A percentile compares a stretch with the other conserved stretches of the same genome.
These are phyloP conservation scores for Penicillium sp. DNA, from an alignment of 2,329 filamentous ascomycete genomes.

Conservation along the genomic window DNA sequence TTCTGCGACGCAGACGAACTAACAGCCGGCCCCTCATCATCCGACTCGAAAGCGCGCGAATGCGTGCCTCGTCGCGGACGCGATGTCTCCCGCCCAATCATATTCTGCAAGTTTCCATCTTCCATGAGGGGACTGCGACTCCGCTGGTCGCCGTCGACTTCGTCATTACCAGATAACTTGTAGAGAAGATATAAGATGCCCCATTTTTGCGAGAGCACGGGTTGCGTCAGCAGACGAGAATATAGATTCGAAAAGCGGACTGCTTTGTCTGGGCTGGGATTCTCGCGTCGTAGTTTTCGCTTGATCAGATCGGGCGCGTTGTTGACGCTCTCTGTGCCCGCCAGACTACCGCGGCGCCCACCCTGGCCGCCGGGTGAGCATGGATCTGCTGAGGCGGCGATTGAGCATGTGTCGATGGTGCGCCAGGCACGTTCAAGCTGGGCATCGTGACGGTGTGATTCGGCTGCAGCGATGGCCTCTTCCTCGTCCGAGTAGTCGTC, in stretches of 20 bases:
- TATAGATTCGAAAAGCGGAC: conserved; percentile 89
- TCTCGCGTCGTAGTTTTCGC: conserved; percentile 78
- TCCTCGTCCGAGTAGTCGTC: conserved; percentile 39
- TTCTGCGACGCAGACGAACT: conserved; percentile 47
- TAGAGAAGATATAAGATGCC: conserved; percentile 91
- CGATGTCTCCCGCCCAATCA: conserved; percentile 34
- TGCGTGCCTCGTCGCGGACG: conserved; percentile 26
- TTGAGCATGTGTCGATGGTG: conserved; percentile 38
- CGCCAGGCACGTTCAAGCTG: conserved; percentile 44
- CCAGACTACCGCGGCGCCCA: conserved; percentile 35
- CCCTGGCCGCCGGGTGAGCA: conserved; percentile 28
- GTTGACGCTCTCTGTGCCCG: conserved; percentile 65
- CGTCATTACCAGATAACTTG: conserved; percentile 66
- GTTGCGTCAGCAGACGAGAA: conserved; percentile 83
- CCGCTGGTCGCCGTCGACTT: conserved; percentile 31
- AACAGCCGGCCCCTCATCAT: conserved; percentile 43
- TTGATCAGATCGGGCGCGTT: conserved; percentile 94
- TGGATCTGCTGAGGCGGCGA: conserved; percentile 25
- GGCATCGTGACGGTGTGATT: conserved; percentile 41
- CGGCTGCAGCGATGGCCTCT: conserved; percentile 39
- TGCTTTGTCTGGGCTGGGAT: conserved; percentile 73
- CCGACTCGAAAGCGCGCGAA: conserved; percentile 30
- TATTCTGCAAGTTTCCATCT: conserved; percentile 42
- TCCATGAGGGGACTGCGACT: conserved; percentile 47
- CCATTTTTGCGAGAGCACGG: conserved; percentile 95